Base-by-base conservation (phyloP, 257 asterid species). In the Cruciata laevipes region DNA sequence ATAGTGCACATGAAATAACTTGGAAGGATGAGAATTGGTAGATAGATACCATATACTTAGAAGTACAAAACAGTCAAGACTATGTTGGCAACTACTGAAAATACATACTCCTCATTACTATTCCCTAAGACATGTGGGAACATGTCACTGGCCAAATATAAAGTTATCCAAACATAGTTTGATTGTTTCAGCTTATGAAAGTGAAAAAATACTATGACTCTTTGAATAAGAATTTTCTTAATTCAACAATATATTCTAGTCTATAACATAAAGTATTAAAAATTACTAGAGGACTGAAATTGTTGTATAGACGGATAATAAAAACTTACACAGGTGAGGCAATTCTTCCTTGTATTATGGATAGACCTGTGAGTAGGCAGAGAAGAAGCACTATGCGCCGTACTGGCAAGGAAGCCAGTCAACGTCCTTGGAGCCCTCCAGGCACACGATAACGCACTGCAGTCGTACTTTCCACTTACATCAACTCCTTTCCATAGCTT, bases 321-420 rank as follows among this genome's bases (percentile, higher is more conserved):
- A 59, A 16, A 71, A 82, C 96, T 83, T 85, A 90, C 97, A 81
- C 81, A 78, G 77, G 38, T 57, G 68, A 73, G 35, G 76, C 77
- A 71, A 83, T 74, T 81, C 68, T 78, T 83, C 66, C 84, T 76
- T 63, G 76, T 63, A 70, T 66, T 37, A 61, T 75, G 77, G 61
- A 78, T 79, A 68, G 71, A 79, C 88, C 69, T 67, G 76, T 38
- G 76, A 65, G 24, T 69, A 21, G 73, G 42, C 49, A 17, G 67
- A 73, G 83, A 68, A 76, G 96, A 82, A 69, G 66, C 35, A 61
- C 66, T 32, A n/a, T 81, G 84, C 13, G 93, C 74, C 11, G 97
- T 91, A 76, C 88, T 88, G 25, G 97, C 95, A n/a, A 91, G 91
- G 69, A 81, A 86, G 58, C 96, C 96, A 65, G 89, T 85, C 77